Base-by-base conservation (phyloP, 2,329 filamentous ascomycete genomes). In the Venturia nashicola region DNA sequence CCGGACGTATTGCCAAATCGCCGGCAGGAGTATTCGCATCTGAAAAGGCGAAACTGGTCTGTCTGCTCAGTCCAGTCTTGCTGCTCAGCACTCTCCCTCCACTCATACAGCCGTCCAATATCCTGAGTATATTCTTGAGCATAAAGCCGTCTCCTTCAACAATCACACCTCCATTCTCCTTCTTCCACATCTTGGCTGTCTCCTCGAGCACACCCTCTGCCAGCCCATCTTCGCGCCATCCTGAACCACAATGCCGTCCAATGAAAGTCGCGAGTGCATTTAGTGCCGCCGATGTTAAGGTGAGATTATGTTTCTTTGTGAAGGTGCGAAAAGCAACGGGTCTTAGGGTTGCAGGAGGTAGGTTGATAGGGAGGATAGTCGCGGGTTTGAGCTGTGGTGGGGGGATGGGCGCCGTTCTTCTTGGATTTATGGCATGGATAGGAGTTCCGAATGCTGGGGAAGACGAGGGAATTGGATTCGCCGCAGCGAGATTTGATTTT, bases 261-360 rank as follows among this genome's bases (percentile, higher is more conserved):
- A 99, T 88, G 74, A 99, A 99, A 0, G 84, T 82, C 23, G 94
- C 92, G 40, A 99, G 81, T 59, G 89, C 85, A 73, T 93, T 87
- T 5, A 99, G 79, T 0, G 94, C 91, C 0, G 91, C 86, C 0
- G 93, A 94, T 8, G 90, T 92, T 62, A 99, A 84, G 0, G 92
- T 97, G 64, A 99, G 80, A 69, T 93, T 95, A 76, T 99, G 91
- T 72, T 97, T 99, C 76, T 97, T 97, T 1, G 94, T 99, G 68
- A 99, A 96, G 0, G 90, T 95, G 59, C 94, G 86, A 72, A 99
- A 97, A 9, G 94, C 95, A 23, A 97, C 81, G 2, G 94, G 93
- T 67, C 95, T 83, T 48, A 99, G 79, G 0, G 90, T 95, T 11
- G 91, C 85, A 0, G 92, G 89, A 3, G 93, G 92, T 5, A 99